phyloP scores from a whole-genome alignment of 345 rosid species.

The Boechera retrofracta region DNA sequence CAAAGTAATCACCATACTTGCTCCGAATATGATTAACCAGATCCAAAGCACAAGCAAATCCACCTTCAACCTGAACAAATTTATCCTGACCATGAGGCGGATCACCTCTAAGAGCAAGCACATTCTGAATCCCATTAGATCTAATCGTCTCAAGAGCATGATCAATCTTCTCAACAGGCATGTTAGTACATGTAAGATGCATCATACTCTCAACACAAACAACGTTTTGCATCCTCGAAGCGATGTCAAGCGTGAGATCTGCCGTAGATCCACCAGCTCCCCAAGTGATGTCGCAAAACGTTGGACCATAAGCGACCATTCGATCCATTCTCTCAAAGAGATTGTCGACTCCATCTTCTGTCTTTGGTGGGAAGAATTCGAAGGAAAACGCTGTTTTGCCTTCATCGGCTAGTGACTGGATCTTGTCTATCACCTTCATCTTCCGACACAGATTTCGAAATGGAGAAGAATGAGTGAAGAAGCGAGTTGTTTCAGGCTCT shows the following conservation, averaged over 20 bases:
- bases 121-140: constrained; percentile 94
- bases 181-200: constrained; percentile 98
- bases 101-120: constrained; percentile 97
- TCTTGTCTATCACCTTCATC: constrained; percentile 95
- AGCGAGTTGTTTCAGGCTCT: constrained; percentile 14
- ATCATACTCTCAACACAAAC: constrained; percentile 98
- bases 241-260: constrained; percentile 91
- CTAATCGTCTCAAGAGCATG: constrained; percentile 83
- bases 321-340: constrained; percentile 96
- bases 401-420: constrained; percentile 44
- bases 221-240: constrained; percentile 91
- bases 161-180: constrained; percentile 96
- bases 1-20: constrained; percentile 86
- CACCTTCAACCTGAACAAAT: constrained; percentile 92
- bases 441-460: constrained; percentile 2
- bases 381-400: constrained; percentile 85
- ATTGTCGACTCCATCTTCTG: constrained; percentile 97
- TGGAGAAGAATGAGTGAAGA: not conserved
- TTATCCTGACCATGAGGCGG: constrained; percentile 99
- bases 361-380: constrained; percentile 98
- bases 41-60: constrained; percentile 93
- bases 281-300: constrained; percentile 99
- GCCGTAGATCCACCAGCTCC: constrained; percentile 99
- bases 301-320: constrained; percentile 82
- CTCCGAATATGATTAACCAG: constrained; percentile 79